Evolutionary conservation across 192 early-diverging fungal genomes (phyloP).

Genomic region (Rhizoclosmatium sp.): DNA sequence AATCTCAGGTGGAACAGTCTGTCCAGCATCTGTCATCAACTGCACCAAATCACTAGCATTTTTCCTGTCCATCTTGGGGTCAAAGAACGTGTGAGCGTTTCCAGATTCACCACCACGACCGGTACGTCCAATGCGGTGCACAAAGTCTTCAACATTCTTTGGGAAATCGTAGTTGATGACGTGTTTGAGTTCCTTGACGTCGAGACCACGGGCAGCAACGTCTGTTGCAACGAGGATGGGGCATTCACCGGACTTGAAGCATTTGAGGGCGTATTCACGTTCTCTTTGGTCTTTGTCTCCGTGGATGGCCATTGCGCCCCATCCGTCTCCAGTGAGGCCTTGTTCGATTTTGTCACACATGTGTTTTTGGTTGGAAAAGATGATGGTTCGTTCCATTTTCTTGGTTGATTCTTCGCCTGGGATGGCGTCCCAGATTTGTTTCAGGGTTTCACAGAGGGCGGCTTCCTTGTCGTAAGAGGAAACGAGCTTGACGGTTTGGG

Average conservation of each 20-base stretch:
- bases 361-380: slow-evolving; percentile 58
- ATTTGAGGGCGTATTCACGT: slow-evolving; percentile 76
- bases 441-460: slow-evolving; percentile 71
- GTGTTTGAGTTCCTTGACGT: slow-evolving; percentile 47
- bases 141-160: slow-evolving; percentile 89
- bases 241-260: slow-evolving; percentile 81
- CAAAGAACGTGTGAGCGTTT: slow-evolving; percentile 57
- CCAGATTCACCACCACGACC: slow-evolving; percentile 51
- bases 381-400: slow-evolving; percentile 52
- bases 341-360: slow-evolving; percentile 66
- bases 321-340: slow-evolving; percentile 72
- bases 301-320: slow-evolving; percentile 81
- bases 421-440: slow-evolving; percentile 49
- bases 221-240: slow-evolving; percentile 92
- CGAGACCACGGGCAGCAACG: slow-evolving; percentile 91
- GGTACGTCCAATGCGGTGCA: slow-evolving; percentile 72
- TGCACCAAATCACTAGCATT: slow-evolving; percentile 79
- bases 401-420: slow-evolving; percentile 50
- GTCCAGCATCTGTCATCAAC: slow-evolving; percentile 88
- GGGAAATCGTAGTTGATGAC: slow-evolving; percentile 93
- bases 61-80: slow-evolving; percentile 45
- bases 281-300: slow-evolving; percentile 88
- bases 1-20: slow-evolving; percentile 79
- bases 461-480: slow-evolving; percentile 75
- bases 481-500: slow-evolving; percentile 90